phyloP scores from a whole-genome alignment of 352 stramenopile genomes.

The Phytopythium vexans region DNA sequence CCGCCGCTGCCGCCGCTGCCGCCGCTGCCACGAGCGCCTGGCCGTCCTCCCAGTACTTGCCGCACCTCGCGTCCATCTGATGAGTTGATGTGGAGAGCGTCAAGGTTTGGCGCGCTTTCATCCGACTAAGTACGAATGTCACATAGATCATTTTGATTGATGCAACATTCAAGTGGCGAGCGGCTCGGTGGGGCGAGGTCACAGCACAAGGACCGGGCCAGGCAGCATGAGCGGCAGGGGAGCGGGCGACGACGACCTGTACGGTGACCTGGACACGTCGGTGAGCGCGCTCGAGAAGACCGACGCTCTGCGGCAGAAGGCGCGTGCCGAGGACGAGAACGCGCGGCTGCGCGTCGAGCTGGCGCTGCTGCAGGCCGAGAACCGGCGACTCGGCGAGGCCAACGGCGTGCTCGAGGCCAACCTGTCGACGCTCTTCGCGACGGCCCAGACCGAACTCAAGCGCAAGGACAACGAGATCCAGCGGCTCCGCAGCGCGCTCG shows the following conservation, averaged over 20 bases:
- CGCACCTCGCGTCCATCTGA: conserved; percentile 60
- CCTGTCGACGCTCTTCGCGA: conserved; percentile 71
- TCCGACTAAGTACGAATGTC: conserved; percentile 15
- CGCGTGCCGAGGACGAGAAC: conserved; percentile 51
- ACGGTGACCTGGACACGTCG: conserved; percentile 81
- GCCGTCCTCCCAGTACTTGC: conserved; percentile 78
- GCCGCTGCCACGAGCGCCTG: conserved; percentile 40
- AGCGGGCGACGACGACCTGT: conserved; percentile 49
- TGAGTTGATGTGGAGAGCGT: not conserved
- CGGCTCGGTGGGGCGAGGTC: not conserved
- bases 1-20: conserved; percentile 8
- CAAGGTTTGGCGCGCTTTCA: not conserved
- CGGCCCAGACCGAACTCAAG: conserved; percentile 67
- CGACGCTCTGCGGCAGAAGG: conserved; percentile 53
- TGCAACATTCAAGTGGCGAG: conserved; percentile 1
- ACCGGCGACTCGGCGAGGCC: conserved; percentile 47
- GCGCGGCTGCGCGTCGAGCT: conserved; percentile 46
- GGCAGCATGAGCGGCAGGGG: not conserved
- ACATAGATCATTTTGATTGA: conserved; percentile 10
- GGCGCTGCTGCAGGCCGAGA: conserved; percentile 60
- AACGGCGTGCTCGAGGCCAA: conserved; percentile 68
- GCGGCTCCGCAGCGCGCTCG: conserved; percentile 48
- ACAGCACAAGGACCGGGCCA: conserved; percentile 2
- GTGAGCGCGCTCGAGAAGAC: conserved; percentile 63
- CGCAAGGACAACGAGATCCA: conserved; percentile 82